Conservation (phyloP, 2,329 filamentous ascomycete species). For the Xylaria sp. region DNA sequence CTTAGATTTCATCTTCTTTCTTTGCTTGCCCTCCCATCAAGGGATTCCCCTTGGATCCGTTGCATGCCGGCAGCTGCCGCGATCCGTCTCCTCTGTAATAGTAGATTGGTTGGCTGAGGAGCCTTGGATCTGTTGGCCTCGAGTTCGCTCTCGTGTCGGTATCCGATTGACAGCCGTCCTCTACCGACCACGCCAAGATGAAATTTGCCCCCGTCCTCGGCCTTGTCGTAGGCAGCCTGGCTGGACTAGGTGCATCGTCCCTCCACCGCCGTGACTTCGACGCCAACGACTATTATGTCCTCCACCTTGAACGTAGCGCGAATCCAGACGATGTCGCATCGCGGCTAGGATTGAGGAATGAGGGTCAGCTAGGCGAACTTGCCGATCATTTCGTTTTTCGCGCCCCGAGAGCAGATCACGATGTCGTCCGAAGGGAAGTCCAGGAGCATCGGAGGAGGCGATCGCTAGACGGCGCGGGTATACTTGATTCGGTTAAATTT, state of each 20-base stretch:
- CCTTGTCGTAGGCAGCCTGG: conserved; percentile 54
- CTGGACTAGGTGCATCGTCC: conserved; percentile 54
- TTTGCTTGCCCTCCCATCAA: conserved; percentile 7
- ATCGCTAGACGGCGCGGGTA: conserved; percentile 55
- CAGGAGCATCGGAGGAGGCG: conserved; percentile 66
- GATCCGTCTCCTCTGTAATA: neutral
- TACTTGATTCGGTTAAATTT: conserved; percentile 76
- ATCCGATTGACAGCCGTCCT: conserved; percentile 1
- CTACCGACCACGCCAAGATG: conserved; percentile 46
- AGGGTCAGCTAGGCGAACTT: conserved; percentile 80
- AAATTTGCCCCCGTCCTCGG: conserved; percentile 59
- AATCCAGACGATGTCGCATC: conserved; percentile 73
- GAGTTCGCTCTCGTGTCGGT: neutral
- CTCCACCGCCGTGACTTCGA: conserved; percentile 73
- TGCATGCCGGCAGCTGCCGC: neutral
- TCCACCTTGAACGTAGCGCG: conserved; percentile 74
- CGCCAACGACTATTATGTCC: conserved; percentile 88
- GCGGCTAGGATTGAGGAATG: conserved; percentile 76
- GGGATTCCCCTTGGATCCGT: neutral
- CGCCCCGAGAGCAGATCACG: conserved; percentile 65
- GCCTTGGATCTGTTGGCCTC: neutral
- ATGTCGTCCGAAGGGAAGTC: conserved; percentile 62
- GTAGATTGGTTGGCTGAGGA: neutral
- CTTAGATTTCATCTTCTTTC: conserved; percentile 1
- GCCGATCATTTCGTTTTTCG: conserved; percentile 86